phyloP scores from a whole-genome alignment of 257 asterid species.

The Thymus mandschuricus region DNA sequence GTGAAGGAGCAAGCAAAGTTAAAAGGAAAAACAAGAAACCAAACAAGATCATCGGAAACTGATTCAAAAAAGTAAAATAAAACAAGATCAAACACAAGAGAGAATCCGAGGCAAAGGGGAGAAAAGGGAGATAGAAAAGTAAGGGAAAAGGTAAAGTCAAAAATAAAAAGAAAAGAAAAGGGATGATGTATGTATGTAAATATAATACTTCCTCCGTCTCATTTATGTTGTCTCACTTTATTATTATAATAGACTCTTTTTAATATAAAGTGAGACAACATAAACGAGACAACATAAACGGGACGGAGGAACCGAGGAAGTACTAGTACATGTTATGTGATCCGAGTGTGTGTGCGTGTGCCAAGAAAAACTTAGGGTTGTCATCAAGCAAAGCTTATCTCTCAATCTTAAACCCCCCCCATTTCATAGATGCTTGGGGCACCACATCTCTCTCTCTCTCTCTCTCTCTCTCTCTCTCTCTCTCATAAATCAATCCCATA shows the following conservation, averaged over 20 bases:
- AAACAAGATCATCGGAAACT: background rate
- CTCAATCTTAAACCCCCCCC: constrained; percentile 32
- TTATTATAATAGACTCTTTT: too few relatives aligned
- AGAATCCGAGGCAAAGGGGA: constrained; percentile 56
- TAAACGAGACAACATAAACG: too few relatives aligned
- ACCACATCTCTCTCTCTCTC: constrained; percentile 34
- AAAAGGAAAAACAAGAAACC: background rate
- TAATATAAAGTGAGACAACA: too few relatives aligned
- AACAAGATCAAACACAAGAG: constrained; percentile 6
- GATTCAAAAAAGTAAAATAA: constrained; percentile 18
- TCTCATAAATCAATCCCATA: background rate
- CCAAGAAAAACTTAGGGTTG: constrained; percentile 40
- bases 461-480: constrained; percentile 3
- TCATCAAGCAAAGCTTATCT: constrained; percentile 42
- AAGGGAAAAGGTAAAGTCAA: constrained; percentile 41
- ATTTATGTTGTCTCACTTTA: too few relatives aligned
- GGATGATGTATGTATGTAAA: background rate
- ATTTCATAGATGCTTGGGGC: constrained; percentile 46
- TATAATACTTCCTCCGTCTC: background rate
- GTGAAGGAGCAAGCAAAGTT: background rate
- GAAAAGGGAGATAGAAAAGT: constrained; percentile 35
- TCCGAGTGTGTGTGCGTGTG: constrained; percentile 40
- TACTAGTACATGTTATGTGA: constrained; percentile 19
- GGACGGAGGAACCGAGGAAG: too few relatives aligned
- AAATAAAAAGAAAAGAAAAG: background rate